Conservation (phyloP, 1,284 basidiomycete species). For the Ceratobasidium theobromae region DNA sequence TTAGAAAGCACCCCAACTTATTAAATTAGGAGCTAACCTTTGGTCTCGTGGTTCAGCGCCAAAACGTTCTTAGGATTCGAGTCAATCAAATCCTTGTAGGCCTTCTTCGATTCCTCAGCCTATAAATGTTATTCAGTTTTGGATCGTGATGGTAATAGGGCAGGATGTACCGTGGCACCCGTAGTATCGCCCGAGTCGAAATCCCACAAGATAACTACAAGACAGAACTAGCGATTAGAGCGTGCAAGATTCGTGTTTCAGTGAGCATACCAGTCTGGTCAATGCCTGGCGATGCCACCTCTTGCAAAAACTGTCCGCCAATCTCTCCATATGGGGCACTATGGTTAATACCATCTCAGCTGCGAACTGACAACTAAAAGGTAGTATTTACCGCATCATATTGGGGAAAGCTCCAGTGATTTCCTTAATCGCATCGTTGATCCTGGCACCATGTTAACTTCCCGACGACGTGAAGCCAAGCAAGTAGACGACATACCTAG, state of each 20-base stretch:
- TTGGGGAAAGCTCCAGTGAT: constrained; percentile 21
- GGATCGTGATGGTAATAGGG: too few relatives aligned
- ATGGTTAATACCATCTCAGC: constrained; percentile 29
- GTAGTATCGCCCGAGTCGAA: constrained; percentile 34
- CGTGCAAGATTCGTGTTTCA: too few relatives aligned
- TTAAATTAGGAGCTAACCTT: constrained; percentile 4
- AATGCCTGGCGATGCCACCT: neutral
- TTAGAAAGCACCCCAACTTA: too few relatives aligned
- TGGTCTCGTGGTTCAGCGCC: constrained; percentile 35
- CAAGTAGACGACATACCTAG: neutral
- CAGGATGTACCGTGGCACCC: constrained; percentile 16
- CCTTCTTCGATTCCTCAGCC: neutral
- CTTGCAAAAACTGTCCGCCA: too few relatives aligned
- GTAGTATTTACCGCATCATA: constrained; percentile 32
- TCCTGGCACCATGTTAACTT: neutral
- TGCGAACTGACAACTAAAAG: constrained; percentile 14
- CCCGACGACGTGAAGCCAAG: neutral
- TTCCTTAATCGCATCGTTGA: constrained; percentile 20
- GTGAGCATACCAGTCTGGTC: constrained; percentile 10
- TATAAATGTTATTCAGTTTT: too few relatives aligned
- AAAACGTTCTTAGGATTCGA: constrained; percentile 13
- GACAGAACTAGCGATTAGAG: neutral
- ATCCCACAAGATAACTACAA: constrained; percentile 32
- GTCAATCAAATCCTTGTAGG: neutral
- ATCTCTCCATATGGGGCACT: too few relatives aligned